phyloP scores from a whole-genome alignment of 176 grass and related monocot genomes.

The Leersia perrieri region DNA sequence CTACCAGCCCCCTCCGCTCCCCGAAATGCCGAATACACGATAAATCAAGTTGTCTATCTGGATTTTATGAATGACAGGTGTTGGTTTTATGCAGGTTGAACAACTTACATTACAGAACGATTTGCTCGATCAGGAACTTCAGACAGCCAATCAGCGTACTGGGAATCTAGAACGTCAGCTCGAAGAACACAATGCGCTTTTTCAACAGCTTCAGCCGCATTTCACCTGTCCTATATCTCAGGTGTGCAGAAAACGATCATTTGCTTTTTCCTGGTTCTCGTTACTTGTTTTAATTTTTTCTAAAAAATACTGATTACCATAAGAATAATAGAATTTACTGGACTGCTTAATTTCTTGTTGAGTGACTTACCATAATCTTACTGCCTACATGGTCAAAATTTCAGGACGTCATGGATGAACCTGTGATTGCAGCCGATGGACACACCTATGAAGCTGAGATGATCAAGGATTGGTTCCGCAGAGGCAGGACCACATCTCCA shows the following conservation, averaged over 20 bases:
- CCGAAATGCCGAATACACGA: no score
- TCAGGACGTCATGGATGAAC: conserved; percentile 50
- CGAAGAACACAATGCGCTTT: conserved; percentile 28
- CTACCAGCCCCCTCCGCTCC: no score
- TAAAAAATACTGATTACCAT: neutral
- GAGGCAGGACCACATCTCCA: conserved; percentile 29
- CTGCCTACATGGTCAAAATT: no score
- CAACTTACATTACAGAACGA: conserved; percentile 14
- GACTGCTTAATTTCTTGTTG: no score
- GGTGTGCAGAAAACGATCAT: neutral
- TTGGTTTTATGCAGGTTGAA: conserved; percentile 18
- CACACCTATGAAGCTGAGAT: conserved; percentile 40
- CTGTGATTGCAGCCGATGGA: conserved; percentile 42
- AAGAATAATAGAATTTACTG: no score
- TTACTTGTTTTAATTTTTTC: neutral
- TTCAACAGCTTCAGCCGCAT: conserved; percentile 19
- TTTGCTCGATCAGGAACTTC: conserved; percentile 27
- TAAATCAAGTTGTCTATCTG: neutral
- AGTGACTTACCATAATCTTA: no score
- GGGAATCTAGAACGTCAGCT: conserved; percentile 33
- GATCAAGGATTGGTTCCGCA: conserved; percentile 32
- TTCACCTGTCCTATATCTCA: conserved; percentile 48
- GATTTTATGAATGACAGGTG: neutral
- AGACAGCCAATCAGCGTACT: no score
- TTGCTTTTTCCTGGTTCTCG: neutral